Percentiles rank a stretch among this genome's conserved stretches.
These are phyloP conservation scores for Pythium sukuiense DNA, from an alignment of 352 stramenopile species.

Conservation along the genomic window DNA sequence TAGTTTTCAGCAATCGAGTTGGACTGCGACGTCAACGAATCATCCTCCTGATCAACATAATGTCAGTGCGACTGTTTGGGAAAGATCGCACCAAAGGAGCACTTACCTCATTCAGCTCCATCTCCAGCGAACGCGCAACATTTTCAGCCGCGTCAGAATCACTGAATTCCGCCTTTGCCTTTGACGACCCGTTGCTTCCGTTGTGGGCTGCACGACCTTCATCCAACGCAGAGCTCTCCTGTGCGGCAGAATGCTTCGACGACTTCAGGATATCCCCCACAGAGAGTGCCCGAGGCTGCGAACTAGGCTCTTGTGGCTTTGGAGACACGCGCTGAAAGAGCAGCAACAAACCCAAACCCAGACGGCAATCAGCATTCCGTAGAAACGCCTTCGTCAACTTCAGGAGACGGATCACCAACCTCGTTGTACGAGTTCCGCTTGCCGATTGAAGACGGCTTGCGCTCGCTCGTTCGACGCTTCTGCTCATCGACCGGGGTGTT, in stretches of 20 bases:
- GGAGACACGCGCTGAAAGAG: constrained; percentile 14
- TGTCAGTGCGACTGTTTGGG: not conserved
- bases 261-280: constrained; percentile 50
- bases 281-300: constrained; percentile 23
- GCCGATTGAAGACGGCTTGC: constrained; percentile 13
- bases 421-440: constrained; percentile 37
- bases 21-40: constrained; percentile 16
- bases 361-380: constrained; percentile 24
- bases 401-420: constrained; percentile 26
- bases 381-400: constrained; percentile 13
- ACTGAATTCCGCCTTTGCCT: constrained; percentile 11
- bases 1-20: constrained; percentile 54
- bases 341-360: constrained; percentile 13
- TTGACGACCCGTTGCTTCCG: constrained; percentile 4
- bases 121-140: constrained; percentile 14
- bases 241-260: constrained; percentile 33
- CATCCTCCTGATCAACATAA: constrained; percentile 2
- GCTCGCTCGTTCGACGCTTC: constrained; percentile 33
- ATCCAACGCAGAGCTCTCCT: constrained; percentile 17
- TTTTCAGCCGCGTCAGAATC: constrained; percentile 31
- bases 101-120: constrained; percentile 24
- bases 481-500: constrained; percentile 32
- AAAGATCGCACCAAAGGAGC: not conserved
- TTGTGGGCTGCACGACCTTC: not conserved
- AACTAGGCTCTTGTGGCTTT: constrained; percentile 1